phyloP scores from a whole-genome alignment of 208 protist genomes.

The Trypanosoma brucei region DNA sequence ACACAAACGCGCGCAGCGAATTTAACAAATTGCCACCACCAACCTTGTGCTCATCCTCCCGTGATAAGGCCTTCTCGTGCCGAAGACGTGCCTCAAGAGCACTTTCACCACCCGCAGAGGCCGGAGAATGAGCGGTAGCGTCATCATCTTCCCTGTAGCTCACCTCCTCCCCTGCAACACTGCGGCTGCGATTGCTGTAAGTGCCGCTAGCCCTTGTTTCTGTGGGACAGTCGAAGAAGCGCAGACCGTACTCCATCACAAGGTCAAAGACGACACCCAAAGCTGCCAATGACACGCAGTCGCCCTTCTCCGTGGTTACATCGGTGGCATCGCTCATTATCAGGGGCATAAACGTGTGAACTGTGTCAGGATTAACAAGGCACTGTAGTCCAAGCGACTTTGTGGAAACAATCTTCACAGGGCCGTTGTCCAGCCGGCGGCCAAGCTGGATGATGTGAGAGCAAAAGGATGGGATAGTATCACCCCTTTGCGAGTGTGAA shows the following conservation, averaged over 20 bases:
- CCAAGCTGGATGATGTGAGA: constrained; percentile 86
- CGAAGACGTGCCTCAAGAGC: constrained; percentile 52
- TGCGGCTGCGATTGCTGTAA: background rate
- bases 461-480: constrained; percentile 73
- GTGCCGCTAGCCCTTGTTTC: background rate
- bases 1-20: constrained; percentile 50
- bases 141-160: constrained; percentile 1
- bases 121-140: constrained; percentile 16
- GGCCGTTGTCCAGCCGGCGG: constrained; percentile 66
- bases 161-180: constrained; percentile 1
- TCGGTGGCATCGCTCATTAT: constrained; percentile 65
- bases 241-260: constrained; percentile 84
- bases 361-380: constrained; percentile 78
- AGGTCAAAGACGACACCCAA: constrained; percentile 78
- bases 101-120: constrained; percentile 14
- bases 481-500: constrained; percentile 72
- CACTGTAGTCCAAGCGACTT: constrained; percentile 79
- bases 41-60: constrained; percentile 83
- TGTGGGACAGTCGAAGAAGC: constrained; percentile 66
- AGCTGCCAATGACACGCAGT: constrained; percentile 56
- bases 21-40: constrained; percentile 55
- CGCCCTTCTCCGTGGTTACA: constrained; percentile 6
- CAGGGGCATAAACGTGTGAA: constrained; percentile 89
- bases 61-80: constrained; percentile 64
- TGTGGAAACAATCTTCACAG: constrained; percentile 70